Conservation (phyloP, 306 rosid species). For the Malus orientalis region DNA sequence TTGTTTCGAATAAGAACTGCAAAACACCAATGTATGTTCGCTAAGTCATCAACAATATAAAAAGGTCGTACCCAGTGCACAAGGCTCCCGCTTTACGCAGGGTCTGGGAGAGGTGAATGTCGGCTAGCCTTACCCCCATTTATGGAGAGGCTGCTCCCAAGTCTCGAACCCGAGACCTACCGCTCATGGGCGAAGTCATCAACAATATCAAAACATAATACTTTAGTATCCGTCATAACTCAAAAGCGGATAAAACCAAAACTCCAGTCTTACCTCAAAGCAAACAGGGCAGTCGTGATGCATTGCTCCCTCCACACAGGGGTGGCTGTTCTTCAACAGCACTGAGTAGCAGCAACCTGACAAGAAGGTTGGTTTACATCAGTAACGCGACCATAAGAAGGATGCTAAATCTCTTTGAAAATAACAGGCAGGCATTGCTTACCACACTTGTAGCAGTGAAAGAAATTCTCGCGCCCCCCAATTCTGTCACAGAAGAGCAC, state of each 20-base stretch:
- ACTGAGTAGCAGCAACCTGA: constrained; percentile 76
- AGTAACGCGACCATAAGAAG: not conserved
- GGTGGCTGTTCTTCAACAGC: constrained; percentile 59
- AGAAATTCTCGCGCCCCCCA: constrained; percentile 72
- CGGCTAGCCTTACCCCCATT: no score
- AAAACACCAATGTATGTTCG: constrained; percentile 12
- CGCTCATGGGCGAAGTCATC: not conserved
- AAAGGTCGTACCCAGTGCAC: no score
- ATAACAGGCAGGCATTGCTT: constrained; percentile 4
- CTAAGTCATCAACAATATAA: not conserved
- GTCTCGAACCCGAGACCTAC: no score
- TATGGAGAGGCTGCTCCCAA: no score
- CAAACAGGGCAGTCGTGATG: constrained; percentile 92
- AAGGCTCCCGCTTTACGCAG: no score
- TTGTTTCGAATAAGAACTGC: constrained; percentile 77
- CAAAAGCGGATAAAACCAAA: not conserved
- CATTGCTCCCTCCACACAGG: constrained; percentile 92
- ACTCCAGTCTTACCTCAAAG: constrained; percentile 54
- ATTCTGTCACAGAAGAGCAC: constrained; percentile 36
- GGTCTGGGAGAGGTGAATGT: no score
- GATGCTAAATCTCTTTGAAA: not conserved
- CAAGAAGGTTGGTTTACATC: not conserved
- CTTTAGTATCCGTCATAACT: not conserved
- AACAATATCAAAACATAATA: not conserved
- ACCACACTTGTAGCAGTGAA: constrained; percentile 89